phyloP scores from a whole-genome alignment of 139 green algal species.

The Ulvella scutata region DNA sequence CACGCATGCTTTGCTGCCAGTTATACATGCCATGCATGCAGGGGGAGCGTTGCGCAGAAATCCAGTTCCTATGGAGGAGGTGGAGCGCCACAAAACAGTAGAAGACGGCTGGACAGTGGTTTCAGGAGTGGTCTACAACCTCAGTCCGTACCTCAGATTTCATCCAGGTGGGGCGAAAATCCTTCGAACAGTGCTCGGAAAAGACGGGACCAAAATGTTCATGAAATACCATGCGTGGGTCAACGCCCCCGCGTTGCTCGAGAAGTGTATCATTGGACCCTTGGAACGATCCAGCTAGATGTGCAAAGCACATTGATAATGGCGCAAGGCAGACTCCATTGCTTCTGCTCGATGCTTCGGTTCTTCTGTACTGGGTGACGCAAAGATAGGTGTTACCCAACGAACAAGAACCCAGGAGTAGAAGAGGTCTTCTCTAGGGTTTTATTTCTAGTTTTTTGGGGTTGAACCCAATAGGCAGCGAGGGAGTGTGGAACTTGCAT shows the following conservation, averaged over 20 bases:
- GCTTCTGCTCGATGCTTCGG: too few relatives aligned
- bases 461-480: too few relatives aligned
- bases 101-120: slow-evolving; percentile 88
- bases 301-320: too few relatives aligned
- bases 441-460: too few relatives aligned
- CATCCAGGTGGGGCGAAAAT: slow-evolving; percentile 66
- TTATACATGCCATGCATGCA: neutral
- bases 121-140: slow-evolving; percentile 70
- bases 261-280: slow-evolving; percentile 33
- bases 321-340: too few relatives aligned
- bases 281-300: too few relatives aligned
- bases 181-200: slow-evolving; percentile 54
- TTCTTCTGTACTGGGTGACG: too few relatives aligned
- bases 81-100: slow-evolving; percentile 49
- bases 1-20: neutral
- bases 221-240: slow-evolving; percentile 89
- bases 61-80: slow-evolving; percentile 59
- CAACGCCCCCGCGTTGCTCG: slow-evolving; percentile 66
- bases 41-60: slow-evolving; percentile 21
- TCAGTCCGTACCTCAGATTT: slow-evolving; percentile 61
- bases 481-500: too few relatives aligned
- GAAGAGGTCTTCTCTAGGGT: too few relatives aligned
- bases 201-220: slow-evolving; percentile 78
- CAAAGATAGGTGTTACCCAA: too few relatives aligned
- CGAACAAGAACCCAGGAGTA: too few relatives aligned